Evolutionary conservation across 1,284 basidiomycete genomes (phyloP).

Genomic region (Megacollybia platyphylla): DNA sequence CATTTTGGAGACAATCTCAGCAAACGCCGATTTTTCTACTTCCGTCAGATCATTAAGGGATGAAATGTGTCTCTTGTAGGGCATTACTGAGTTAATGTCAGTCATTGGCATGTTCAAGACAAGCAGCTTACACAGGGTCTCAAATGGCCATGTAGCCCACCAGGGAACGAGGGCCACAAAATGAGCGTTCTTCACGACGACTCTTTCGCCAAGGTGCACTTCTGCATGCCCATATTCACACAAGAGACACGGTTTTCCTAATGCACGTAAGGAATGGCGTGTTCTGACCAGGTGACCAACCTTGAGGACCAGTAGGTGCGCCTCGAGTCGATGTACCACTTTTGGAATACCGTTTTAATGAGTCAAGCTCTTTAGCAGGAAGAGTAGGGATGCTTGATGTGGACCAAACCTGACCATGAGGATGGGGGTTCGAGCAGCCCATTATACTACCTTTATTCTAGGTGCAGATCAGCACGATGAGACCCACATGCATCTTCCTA

Average conservation of each 20-base stretch:
- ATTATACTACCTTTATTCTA: constrained; percentile 94
- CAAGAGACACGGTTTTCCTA: constrained; percentile 57
- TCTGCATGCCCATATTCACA: constrained; percentile 81
- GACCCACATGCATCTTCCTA: constrained; percentile 15
- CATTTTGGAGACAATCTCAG: constrained; percentile 50
- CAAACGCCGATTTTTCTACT: constrained; percentile 53
- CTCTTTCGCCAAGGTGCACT: constrained; percentile 30
- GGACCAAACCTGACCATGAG: constrained; percentile 90
- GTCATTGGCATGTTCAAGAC: background rate
- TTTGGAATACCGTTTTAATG: constrained; percentile 43
- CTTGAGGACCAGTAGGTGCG: constrained; percentile 46
- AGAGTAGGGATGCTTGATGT: constrained; percentile 65
- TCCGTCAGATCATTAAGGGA: constrained; percentile 50
- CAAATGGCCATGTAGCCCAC: constrained; percentile 97
- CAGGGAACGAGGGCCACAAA: constrained; percentile 89
- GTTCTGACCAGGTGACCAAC: constrained; percentile 12
- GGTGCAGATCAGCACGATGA: constrained; percentile 2
- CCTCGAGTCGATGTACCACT: constrained; percentile 20
- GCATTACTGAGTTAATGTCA: constrained; percentile 42
- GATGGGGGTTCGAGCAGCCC: constrained; percentile 95
- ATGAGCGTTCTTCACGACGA: constrained; percentile 67
- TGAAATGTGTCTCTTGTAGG: constrained; percentile 67
- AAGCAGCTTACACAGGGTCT: constrained; percentile 52
- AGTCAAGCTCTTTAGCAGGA: constrained; percentile 52
- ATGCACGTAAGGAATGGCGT: background rate